Evolutionary conservation across 257 asterid species (phyloP), one percentile per base, ranked within the genome.

Genomic region (Solanum microdontum): DNA sequence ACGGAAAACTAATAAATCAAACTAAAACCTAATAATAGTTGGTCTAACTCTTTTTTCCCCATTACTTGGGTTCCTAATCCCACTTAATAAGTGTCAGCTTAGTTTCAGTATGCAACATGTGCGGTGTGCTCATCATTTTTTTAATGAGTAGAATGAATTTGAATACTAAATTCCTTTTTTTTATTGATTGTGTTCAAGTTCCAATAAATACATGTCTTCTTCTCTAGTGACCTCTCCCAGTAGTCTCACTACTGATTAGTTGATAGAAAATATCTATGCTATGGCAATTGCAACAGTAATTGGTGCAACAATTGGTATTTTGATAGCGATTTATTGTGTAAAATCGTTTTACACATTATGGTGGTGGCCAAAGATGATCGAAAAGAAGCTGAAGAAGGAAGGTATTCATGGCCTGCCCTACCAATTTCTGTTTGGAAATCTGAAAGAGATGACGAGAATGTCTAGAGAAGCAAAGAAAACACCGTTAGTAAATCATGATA

Each of bases 311-410:
- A 6, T 75, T 75, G 83, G 55, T 12, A 23, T 75, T 37, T 84
- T 68, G 58, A 62, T 24, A 15, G 34, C 40, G 10, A 14, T 39
- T 7, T 26, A 7, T 68, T 14, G 8, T 39, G 28, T 1, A 10
- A 84, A 66, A 68, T n/a, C 66, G 55, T 19, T 45, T 32, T 74
- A 82, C 21, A 28, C 28, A 7, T n/a, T 88, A 12, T 88, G 90
- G 90, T 90, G 90, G 91, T 86, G 72, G 60, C 91, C 91, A 87
- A 90, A 62, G 58, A 82, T 64, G 26, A 75, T 90, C 8, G 90
- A 90, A 58, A 88, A 64, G 39, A 82, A 86, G 9, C 24, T 88
- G 14, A 84, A 62, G 85, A 28, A n/a, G 36, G 86, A 68, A 51
- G 92, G 92, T 30, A 86, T 90, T 7, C 11, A 48, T 26, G 90